phyloP scores from a whole-genome alignment of 305 asterid species.

The Fraxinus ornus region DNA sequence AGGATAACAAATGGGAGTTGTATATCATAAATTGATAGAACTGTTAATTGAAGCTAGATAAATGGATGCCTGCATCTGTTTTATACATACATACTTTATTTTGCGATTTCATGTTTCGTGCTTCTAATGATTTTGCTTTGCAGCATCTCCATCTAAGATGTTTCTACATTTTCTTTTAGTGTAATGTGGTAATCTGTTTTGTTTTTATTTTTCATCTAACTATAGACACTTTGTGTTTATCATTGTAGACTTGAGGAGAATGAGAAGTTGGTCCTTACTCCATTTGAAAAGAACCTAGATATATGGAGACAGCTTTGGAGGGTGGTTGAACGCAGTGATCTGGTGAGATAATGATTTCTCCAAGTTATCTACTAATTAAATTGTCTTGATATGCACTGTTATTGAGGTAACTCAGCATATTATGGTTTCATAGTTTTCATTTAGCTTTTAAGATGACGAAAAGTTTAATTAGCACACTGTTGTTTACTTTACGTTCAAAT shows the following conservation, averaged over 20 bases:
- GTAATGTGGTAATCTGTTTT: neutral
- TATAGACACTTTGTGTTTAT: neutral
- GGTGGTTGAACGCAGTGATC: constrained; percentile 97
- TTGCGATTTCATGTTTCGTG: neutral
- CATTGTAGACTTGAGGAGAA: constrained; percentile 82
- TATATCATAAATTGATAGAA: neutral
- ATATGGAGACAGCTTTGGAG: constrained; percentile 99
- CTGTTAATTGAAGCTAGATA: neutral
- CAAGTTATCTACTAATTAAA: constrained; percentile 5
- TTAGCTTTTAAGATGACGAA: neutral
- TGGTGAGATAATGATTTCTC: constrained; percentile 54
- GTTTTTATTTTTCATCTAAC: neutral
- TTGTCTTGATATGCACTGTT: neutral
- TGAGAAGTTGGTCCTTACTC: constrained; percentile 85
- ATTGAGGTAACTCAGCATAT: neutral
- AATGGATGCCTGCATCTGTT: neutral
- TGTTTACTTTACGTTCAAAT: neutral
- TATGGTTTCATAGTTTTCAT: neutral
- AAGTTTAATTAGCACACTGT: neutral
- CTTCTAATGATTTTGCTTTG: neutral
- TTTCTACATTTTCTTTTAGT: neutral
- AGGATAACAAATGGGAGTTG: neutral
- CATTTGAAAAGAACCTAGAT: constrained; percentile 95
- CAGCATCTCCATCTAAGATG: neutral
- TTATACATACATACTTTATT: neutral